Conservation (phyloP, 805 yeast genomes). For the Candida golubevii region DNA sequence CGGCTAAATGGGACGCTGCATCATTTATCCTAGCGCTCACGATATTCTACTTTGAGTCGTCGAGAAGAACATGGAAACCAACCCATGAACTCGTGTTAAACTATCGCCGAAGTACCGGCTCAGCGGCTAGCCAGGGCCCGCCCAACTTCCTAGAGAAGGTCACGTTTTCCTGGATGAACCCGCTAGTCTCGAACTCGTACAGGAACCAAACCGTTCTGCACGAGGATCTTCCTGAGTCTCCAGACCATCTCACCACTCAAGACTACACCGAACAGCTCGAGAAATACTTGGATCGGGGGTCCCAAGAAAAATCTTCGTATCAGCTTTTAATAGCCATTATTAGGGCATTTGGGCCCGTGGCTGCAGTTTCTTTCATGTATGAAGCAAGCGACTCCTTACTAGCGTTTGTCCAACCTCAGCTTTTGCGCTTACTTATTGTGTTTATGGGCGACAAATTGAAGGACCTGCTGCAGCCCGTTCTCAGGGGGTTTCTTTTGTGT, state of each 20-base stretch:
- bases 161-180: conserved; percentile 48
- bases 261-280: conserved; percentile 15
- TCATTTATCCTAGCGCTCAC: conserved; percentile 23
- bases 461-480: conserved; percentile 12
- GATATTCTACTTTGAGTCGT: conserved; percentile 38
- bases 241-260: conserved; percentile 22
- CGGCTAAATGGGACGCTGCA: conserved; percentile 2
- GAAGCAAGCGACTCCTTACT: conserved; percentile 23
- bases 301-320: conserved; percentile 4
- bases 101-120: conserved; percentile 21
- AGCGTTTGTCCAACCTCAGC: conserved; percentile 79
- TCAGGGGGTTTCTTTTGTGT: conserved; percentile 17
- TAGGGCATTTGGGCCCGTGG: conserved; percentile 25
- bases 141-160: conserved; percentile 36
- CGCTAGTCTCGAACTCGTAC: conserved; percentile 37
- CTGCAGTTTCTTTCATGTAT: conserved; percentile 19
- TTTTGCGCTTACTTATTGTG: conserved; percentile 60
- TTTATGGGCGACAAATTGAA: conserved; percentile 45
- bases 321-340: conserved; percentile 18
- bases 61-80: conserved; percentile 34
- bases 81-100: conserved; percentile 32
- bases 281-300: conserved; percentile 15
- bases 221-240: conserved; percentile 29
- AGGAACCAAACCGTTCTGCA: conserved; percentile 29
- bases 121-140: conserved; percentile 5